These are phyloP conservation scores for Erythrophleum ivorense DNA, from an alignment of 331 rosid species.

Conservation along the genomic window DNA sequence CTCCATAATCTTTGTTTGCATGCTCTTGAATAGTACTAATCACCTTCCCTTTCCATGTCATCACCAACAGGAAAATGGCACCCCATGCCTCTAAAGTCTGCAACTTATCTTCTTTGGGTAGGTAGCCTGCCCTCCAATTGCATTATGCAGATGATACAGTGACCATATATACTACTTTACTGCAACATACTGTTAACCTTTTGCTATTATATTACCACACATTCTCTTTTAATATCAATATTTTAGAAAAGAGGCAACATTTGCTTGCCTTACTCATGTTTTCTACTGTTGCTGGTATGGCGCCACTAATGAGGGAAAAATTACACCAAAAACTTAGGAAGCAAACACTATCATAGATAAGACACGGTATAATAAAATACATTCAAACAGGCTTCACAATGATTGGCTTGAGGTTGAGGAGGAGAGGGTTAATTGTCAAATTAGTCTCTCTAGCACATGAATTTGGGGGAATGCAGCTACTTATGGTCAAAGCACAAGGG, in stretches of 20 bases:
- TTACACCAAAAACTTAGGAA: too few relatives aligned
- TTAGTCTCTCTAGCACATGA: constrained; percentile 22
- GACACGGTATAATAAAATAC: too few relatives aligned
- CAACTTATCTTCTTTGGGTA: constrained; percentile 18
- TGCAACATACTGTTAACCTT: neutral
- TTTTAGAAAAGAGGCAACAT: neutral
- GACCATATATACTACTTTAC: constrained; percentile 15
- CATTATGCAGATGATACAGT: neutral
- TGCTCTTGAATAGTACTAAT: constrained; percentile 56
- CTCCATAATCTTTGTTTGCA: constrained; percentile 68
- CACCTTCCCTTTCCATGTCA: constrained; percentile 57
- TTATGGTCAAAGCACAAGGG: neutral
- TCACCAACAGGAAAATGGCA: constrained; percentile 20
- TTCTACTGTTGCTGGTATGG: neutral
- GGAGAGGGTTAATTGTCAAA: constrained; percentile 16
- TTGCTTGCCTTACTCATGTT: neutral
- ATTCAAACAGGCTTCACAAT: too few relatives aligned
- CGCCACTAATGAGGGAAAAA: neutral
- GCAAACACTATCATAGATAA: too few relatives aligned
- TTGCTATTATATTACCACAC: neutral
- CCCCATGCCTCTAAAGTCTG: constrained; percentile 10
- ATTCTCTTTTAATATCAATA: too few relatives aligned
- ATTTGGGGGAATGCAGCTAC: constrained; percentile 6
- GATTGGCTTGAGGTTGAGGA: too few relatives aligned
- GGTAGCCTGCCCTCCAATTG: neutral